Evolutionary conservation across 73 alveolate genomes (phyloP).

Genomic region (Paramecium biaurelia): DNA sequence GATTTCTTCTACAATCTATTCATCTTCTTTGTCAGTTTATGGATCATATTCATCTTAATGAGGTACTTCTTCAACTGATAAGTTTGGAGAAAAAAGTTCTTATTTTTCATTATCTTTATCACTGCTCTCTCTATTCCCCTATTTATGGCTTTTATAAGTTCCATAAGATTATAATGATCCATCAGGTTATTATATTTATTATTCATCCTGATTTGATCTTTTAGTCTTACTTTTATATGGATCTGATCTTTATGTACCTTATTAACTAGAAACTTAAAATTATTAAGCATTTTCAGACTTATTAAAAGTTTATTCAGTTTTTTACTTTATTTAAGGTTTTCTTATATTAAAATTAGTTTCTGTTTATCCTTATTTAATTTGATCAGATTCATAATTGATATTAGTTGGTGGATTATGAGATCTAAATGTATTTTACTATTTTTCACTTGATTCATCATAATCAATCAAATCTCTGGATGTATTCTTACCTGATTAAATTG

Average conservation of each 20-base stretch:
- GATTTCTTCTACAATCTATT: not conserved
- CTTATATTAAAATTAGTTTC: not conserved
- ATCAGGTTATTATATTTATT: not conserved
- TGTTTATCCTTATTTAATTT: not conserved
- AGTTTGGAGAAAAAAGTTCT: not conserved
- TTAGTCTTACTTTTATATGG: not conserved
- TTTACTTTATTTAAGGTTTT: not conserved
- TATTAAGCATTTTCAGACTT: not conserved
- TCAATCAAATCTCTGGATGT: not conserved
- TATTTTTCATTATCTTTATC: not conserved
- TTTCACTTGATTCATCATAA: not conserved
- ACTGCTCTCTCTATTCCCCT: not conserved
- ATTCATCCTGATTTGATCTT: not conserved
- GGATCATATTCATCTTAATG: not conserved
- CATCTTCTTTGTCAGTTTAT: not conserved
- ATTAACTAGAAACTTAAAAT: not conserved
- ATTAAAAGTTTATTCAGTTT: not conserved
- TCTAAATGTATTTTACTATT: not conserved
- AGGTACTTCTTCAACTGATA: slow-evolving; percentile 17
- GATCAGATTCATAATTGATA: not conserved
- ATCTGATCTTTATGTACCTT: not conserved
- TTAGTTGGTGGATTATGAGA: not conserved
- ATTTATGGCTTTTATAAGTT: not conserved
- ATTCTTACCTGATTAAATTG: not conserved
- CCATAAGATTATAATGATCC: not conserved